Evolutionary conservation across 2,329 filamentous ascomycete species (phyloP), one percentile per base, ranked within the genome.

Genomic region (Pseudomassariella vexata): DNA sequence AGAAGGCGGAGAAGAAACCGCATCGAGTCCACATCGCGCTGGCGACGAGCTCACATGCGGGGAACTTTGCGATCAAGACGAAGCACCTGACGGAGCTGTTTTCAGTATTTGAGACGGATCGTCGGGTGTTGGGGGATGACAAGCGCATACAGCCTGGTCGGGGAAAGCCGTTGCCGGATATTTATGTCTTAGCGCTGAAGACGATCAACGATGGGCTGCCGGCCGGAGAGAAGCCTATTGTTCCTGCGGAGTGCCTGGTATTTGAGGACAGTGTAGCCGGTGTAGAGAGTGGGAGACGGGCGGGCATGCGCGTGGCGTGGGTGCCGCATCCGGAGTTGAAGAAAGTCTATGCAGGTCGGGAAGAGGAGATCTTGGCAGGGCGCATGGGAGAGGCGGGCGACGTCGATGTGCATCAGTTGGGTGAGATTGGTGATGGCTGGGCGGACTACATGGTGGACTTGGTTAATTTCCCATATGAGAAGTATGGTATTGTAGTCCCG

Each of bases 251-350:
- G 59, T 96, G 92, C 54, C 68, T 98, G 11, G 92, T 96, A 0
- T 96, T 98, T 49, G 92, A 98, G 62, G 92, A 98, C 58, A 86
- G 82, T 27, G 89, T 96, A 2, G 86, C 88, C 0, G 92, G 92
- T 4, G 87, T 95, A 3, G 92, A 98, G 62, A 79, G 87, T 3
- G 92, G 88, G 5, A 70, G 92, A 32, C 76, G 92, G 44, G 92
- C 92, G 0, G 90, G 90, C 0, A 96, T 96, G 90, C 79, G 90
- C 44, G 88, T 94, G 9, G 70, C 95, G 1, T 98, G 92, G 92
- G 82, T 79, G 46, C 92, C 92, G 16, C 88, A 96, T 60, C 76
- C 79, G 1, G 85, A 77, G 50, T 63, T 98, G 32, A 68, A 83
- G 60, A 66, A 76, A 32, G 85, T 90, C 55, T 94, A 85, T 48